Evolutionary conservation across 352 stramenopile genomes (phyloP).

Genomic region (Globisporangium carolinianum): DNA sequence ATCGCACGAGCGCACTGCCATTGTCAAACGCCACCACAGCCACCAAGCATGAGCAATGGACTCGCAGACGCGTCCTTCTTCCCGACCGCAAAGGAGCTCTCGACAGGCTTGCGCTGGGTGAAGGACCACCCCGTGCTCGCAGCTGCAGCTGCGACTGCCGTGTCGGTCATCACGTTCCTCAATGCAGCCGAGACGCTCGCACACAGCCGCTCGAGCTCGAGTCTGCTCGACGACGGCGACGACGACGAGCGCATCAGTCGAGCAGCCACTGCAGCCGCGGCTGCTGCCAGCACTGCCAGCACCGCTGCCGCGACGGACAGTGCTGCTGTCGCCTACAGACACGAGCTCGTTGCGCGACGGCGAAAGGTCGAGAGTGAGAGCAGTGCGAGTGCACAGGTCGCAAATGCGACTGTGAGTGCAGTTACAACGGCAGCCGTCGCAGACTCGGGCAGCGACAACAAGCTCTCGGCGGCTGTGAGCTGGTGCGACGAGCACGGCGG

Average conservation of each 20-base stretch:
- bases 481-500: slow-evolving; percentile 81
- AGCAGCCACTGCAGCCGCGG: background rate
- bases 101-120: slow-evolving; percentile 78
- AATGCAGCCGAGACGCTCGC: slow-evolving; percentile 39
- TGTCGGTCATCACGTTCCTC: slow-evolving; percentile 81
- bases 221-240: slow-evolving; percentile 7
- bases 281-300: background rate
- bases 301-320: background rate
- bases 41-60: slow-evolving; percentile 23
- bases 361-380: background rate
- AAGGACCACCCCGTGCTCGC: slow-evolving; percentile 80
- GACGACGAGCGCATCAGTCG: slow-evolving; percentile 1
- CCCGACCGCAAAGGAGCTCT: slow-evolving; percentile 78
- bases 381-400: background rate
- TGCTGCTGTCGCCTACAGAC: background rate
- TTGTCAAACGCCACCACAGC: background rate
- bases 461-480: slow-evolving; percentile 58
- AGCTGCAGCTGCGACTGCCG: slow-evolving; percentile 65
- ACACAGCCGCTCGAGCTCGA: slow-evolving; percentile 12
- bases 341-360: background rate
- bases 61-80: slow-evolving; percentile 71
- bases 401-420: background rate
- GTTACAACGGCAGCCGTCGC: slow-evolving; percentile 16
- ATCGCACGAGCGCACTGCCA: background rate
- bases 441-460: slow-evolving; percentile 16